Base-by-base conservation (phyloP, 805 yeast genomes). In the Teunomyces pallodes region DNA sequence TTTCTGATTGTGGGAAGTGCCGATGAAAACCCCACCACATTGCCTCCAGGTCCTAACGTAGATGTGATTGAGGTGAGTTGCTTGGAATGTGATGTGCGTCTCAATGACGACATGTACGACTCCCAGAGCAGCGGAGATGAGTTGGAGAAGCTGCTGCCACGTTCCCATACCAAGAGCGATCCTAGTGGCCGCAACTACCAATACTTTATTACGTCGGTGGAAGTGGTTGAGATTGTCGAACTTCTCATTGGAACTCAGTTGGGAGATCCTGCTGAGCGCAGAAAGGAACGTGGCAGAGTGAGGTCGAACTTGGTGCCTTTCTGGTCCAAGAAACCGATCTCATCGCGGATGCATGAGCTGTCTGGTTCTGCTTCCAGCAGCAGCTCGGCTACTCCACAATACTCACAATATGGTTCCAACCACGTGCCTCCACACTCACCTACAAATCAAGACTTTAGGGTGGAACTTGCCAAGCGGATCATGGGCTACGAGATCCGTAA, bases 291-390 rank as follows among this genome's bases (percentile, higher is more conserved):
- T 42, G 87, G 87, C n/a, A 67, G 88, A 48, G 79, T 83, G 39
- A 69, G 88, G 63, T 79, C 84, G 41, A 83, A 83, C 55, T 67
- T 83, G 64, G 84, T 82, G 47, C 85, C 86, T 4, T 83, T 81
- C 59, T 83, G 87, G 87, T 75, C 80, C 24, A 79, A 77, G 60
- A 80, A 72, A 54, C 83, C 86, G 16, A 75, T 82, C 43, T 71
- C 79, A 38, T 76, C 84, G 4, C 60, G 69, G 40, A 59, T 62
- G 63, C 69, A 69, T 47, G 72, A 70, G 39, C 35, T 32, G 16
- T 42, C 49, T 13, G 12, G n/a, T 16, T 45, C 50, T 13, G 27
- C 52, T 20, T 41, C 56, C 12, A 46, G 55, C 7, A 41, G 59
- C 17, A 31, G 32, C 8, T 28, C 31, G 10, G 40, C 26, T 16